Percentiles rank a stretch among this genome's conserved stretches.
phyloP scores from a whole-genome alignment of 495 filamentous ascomycete species.

The Margaritispora aquatica region DNA sequence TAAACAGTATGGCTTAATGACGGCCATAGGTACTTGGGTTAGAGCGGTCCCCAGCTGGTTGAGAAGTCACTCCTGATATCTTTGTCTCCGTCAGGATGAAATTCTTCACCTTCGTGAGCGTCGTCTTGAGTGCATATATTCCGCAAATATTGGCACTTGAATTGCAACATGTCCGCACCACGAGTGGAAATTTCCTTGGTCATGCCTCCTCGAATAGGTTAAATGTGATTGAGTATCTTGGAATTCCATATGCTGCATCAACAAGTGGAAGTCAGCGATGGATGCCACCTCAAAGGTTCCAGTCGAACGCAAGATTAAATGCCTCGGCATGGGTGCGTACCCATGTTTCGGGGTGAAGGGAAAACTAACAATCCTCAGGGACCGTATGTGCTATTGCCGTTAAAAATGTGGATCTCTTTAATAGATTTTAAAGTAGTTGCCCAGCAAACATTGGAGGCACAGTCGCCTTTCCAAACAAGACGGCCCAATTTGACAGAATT shows the following conservation, averaged over 20 bases:
- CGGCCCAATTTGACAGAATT: conserved; percentile 1
- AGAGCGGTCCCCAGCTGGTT: too few relatives aligned
- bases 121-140: neutral
- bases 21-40: too few relatives aligned
- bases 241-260: neutral
- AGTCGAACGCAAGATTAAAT: neutral
- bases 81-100: too few relatives aligned
- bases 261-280: neutral
- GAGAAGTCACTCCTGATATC: too few relatives aligned
- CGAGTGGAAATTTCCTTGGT: neutral
- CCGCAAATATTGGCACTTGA: neutral
- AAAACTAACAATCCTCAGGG: neutral
- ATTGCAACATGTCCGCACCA: neutral
- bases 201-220: neutral
- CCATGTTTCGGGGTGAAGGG: too few relatives aligned
- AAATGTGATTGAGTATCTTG: neutral
- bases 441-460: neutral
- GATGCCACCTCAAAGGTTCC: neutral
- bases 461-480: neutral
- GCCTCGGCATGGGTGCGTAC: neutral
- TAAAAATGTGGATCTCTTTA: neutral
- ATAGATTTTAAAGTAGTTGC: neutral
- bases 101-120: too few relatives aligned
- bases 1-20: too few relatives aligned
- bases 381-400: neutral